Evolutionary conservation across 2,329 filamentous ascomycete genomes (phyloP).

Genomic region (Verticillium nubilum): DNA sequence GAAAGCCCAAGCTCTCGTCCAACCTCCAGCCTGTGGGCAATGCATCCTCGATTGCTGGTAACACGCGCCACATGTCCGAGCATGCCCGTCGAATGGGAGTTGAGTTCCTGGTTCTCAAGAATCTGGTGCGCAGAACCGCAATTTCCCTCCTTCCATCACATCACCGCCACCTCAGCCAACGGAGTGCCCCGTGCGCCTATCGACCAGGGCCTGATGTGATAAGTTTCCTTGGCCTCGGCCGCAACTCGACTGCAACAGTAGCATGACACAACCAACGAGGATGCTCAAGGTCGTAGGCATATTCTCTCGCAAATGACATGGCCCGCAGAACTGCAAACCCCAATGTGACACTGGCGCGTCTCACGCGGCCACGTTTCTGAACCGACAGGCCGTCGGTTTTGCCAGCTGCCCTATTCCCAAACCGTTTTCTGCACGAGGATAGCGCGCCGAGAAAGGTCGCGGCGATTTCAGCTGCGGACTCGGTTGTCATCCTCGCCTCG

Average conservation of each 20-base stretch:
- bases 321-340: background rate
- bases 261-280: background rate
- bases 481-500: background rate
- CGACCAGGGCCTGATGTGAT: slow-evolving; percentile 9
- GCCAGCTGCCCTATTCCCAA: background rate
- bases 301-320: background rate
- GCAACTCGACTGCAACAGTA: background rate
- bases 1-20: background rate
- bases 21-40: background rate
- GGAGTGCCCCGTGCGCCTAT: slow-evolving; percentile 15
- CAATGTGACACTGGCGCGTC: background rate
- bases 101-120: background rate
- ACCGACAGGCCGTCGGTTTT: background rate
- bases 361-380: background rate
- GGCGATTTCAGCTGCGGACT: background rate
- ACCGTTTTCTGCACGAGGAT: background rate
- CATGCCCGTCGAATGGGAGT: background rate
- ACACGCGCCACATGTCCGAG: background rate
- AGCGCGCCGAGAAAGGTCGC: background rate
- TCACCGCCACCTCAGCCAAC: slow-evolving; percentile 11
- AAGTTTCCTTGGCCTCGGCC: background rate
- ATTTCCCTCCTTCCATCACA: slow-evolving; percentile 3
- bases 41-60: background rate
- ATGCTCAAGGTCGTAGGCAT: background rate
- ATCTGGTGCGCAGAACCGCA: background rate